These are phyloP conservation scores for Cytospora mali DNA, from an alignment of 2,329 filamentous ascomycete genomes.

Conservation along the genomic window DNA sequence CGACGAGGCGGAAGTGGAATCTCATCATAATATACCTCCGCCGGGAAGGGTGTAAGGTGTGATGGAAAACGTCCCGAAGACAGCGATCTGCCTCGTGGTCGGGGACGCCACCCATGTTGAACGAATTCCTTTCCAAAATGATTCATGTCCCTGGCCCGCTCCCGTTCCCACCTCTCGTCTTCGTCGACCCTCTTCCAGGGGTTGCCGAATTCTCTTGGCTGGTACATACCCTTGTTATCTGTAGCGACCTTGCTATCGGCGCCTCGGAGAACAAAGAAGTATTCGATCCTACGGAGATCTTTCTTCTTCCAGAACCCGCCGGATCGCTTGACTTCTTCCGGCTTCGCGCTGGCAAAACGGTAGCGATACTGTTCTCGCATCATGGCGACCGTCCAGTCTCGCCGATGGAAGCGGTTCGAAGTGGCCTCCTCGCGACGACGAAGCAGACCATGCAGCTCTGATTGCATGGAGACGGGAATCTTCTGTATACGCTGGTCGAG, in stretches of 20 bases:
- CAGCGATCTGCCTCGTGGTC: conserved; percentile 7
- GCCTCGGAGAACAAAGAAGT: conserved; percentile 33
- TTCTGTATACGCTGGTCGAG: conserved; percentile 33
- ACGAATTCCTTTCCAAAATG: conserved; percentile 9
- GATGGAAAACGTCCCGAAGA: background rate
- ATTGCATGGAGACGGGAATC: conserved; percentile 29
- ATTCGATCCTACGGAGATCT: conserved; percentile 17
- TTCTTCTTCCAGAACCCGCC: conserved; percentile 34
- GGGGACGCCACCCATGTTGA: background rate
- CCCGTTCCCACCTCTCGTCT: conserved; percentile 24
- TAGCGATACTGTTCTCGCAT: conserved; percentile 33
- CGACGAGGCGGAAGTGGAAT: background rate
- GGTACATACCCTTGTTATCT: conserved; percentile 24
- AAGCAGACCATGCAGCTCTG: conserved; percentile 31
- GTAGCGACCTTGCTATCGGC: conserved; percentile 28
- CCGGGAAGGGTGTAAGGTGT: background rate
- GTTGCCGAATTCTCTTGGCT: conserved; percentile 27
- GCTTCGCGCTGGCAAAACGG: conserved; percentile 31
- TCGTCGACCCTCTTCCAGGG: conserved; percentile 33
- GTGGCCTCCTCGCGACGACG: conserved; percentile 29
- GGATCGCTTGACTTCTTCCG: conserved; percentile 31
- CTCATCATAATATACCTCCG: background rate
- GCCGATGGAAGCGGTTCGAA: conserved; percentile 31
- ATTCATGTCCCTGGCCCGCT: conserved; percentile 10
- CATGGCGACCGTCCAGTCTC: conserved; percentile 34